Percentiles rank a stretch among this genome's conserved stretches.
phyloP scores from a whole-genome alignment of 768 basidiomycete species.

The Leccinum subgranulosum region DNA sequence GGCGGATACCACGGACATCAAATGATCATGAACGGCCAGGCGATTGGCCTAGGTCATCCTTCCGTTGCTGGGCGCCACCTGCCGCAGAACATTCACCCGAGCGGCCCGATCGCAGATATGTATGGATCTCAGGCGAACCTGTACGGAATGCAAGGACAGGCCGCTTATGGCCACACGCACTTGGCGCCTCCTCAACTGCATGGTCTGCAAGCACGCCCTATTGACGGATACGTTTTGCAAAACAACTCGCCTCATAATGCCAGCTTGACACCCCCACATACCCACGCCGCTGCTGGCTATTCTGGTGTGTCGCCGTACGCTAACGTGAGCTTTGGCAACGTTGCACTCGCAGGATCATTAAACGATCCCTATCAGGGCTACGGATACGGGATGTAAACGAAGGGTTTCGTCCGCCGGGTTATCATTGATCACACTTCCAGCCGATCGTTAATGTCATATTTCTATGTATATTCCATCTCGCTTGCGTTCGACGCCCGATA shows the following conservation, averaged over 20 bases:
- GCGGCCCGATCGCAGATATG: constrained; percentile 58
- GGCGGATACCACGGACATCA: constrained; percentile 58
- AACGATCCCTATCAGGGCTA: constrained; percentile 79
- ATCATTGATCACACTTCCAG: constrained; percentile 7
- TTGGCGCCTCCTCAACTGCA: constrained; percentile 52
- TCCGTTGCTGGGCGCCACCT: constrained; percentile 53
- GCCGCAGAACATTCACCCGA: constrained; percentile 48
- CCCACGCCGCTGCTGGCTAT: constrained; percentile 53
- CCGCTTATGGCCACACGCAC: constrained; percentile 57
- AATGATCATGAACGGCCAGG: constrained; percentile 56
- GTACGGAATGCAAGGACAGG: constrained; percentile 57
- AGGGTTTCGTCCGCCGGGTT: constrained; percentile 27
- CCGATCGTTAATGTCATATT: constrained; percentile 33
- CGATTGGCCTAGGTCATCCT: constrained; percentile 43
- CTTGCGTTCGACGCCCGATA: constrained; percentile 34
- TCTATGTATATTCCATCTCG: constrained; percentile 37
- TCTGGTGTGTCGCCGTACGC: constrained; percentile 49
- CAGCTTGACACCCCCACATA: constrained; percentile 55
- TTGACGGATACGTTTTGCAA: constrained; percentile 81
- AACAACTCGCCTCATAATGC: constrained; percentile 66
- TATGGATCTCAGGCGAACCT: constrained; percentile 62
- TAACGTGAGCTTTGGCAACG: constrained; percentile 52
- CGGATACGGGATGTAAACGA: constrained; percentile 74
- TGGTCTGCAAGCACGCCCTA: constrained; percentile 63
- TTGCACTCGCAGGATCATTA: constrained; percentile 49